phyloP scores from a whole-genome alignment of 352 stramenopile genomes.

The Phytopythium oedochilum region DNA sequence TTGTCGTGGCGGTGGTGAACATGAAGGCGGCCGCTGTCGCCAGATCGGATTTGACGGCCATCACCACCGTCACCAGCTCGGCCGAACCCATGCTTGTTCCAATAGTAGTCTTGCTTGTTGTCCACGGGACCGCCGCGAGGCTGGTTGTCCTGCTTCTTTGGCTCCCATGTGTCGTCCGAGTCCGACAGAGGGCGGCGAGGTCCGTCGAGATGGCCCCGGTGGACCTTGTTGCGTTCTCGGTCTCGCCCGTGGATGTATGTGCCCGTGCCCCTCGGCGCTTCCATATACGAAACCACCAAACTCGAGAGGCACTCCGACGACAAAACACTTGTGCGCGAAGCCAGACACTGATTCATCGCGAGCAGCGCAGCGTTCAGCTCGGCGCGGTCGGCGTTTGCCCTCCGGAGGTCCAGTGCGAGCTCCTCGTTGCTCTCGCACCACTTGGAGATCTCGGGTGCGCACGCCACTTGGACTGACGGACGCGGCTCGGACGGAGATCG shows the following conservation, averaged over 20 bases:
- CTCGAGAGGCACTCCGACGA: background rate
- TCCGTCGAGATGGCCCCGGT: background rate
- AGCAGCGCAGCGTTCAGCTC: background rate
- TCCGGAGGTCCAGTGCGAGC: background rate
- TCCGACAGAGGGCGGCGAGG: background rate
- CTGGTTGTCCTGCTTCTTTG: background rate
- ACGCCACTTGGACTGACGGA: background rate
- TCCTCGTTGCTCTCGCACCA: background rate
- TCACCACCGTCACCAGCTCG: background rate
- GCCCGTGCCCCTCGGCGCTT: background rate
- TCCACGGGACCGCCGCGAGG: too few relatives aligned
- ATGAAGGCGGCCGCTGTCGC: background rate
- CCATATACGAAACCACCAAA: background rate
- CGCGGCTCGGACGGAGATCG: background rate
- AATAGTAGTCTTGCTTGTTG: background rate
- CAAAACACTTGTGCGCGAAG: background rate
- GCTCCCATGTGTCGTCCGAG: background rate
- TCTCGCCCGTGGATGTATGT: background rate
- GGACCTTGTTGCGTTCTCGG: background rate
- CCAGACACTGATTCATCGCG: background rate
- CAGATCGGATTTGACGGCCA: background rate
- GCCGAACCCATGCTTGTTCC: constrained; percentile 3
- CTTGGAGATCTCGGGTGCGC: background rate
- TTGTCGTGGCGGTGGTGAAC: background rate
- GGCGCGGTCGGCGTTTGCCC: too few relatives aligned